These are phyloP conservation scores for Allium cepa DNA, from an alignment of 106 monocot genomes.

Conservation along the genomic window DNA sequence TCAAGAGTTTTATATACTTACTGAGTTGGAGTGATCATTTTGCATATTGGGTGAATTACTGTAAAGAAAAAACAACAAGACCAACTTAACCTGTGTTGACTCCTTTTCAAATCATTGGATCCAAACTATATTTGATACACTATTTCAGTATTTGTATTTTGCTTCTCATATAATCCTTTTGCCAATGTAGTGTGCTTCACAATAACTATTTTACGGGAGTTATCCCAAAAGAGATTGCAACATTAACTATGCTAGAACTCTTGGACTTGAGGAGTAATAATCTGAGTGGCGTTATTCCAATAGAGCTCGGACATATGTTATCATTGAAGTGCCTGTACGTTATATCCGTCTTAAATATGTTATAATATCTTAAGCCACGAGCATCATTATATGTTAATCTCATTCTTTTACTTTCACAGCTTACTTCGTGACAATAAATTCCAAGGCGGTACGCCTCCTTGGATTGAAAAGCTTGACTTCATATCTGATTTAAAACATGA, in stretches of 20 bases:
- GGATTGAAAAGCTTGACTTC: constrained; percentile 12
- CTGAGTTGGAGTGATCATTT: too few species aligned
- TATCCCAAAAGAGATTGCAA: constrained; percentile 66
- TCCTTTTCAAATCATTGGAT: too few species aligned
- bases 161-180: not conserved
- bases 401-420: constrained; percentile 14
- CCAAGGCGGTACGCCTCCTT: constrained; percentile 12
- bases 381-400: not conserved
- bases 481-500: constrained; percentile 28
- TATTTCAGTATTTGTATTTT: too few species aligned
- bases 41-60: too few species aligned
- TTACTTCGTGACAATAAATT: constrained; percentile 42
- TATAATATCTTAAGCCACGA: not conserved
- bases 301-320: constrained; percentile 39
- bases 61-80: too few species aligned
- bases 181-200: constrained; percentile 27
- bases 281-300: constrained; percentile 55
- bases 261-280: constrained; percentile 66
- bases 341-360: too few species aligned
- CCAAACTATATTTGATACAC: too few species aligned
- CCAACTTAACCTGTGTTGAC: too few species aligned
- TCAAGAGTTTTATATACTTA: too few species aligned
- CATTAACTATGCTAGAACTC: constrained; percentile 48
- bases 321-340: constrained; percentile 75
- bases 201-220: constrained; percentile 48